phyloP scores from a whole-genome alignment of 2,329 filamentous ascomycete genomes.

The Dactylellina drechsleri region DNA sequence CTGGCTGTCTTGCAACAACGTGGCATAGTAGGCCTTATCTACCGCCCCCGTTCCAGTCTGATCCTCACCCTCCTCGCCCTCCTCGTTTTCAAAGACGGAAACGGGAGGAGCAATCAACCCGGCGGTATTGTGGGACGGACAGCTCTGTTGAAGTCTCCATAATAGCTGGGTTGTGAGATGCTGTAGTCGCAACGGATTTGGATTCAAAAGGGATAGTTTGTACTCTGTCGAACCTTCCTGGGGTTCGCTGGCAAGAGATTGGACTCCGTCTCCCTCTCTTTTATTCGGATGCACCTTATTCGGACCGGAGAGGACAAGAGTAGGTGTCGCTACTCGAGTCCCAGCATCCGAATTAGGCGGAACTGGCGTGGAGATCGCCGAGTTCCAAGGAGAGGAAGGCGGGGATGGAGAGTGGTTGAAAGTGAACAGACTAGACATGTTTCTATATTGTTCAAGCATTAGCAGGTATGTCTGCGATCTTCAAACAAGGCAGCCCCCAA shows the following conservation, averaged over 20 bases:
- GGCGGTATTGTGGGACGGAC: conserved; percentile 75
- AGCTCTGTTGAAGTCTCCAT: conserved; percentile 95
- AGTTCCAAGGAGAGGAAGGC: conserved; percentile 87
- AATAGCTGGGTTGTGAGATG: conserved; percentile 93
- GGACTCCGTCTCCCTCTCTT: conserved; percentile 71
- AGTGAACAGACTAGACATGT: conserved; percentile 94
- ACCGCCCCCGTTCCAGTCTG: conserved; percentile 66
- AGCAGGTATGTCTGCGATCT: neutral
- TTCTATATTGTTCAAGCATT: conserved; percentile 14
- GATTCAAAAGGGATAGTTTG: conserved; percentile 79
- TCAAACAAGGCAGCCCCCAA: neutral
- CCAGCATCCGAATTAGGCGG: conserved; percentile 55
- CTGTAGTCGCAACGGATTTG: conserved; percentile 71
- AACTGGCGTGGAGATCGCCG: conserved; percentile 66
- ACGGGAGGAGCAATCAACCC: conserved; percentile 65
- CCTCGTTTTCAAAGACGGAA: conserved; percentile 61
- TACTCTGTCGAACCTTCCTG: conserved; percentile 96
- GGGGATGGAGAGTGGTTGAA: conserved; percentile 87
- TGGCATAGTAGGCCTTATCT: conserved; percentile 64
- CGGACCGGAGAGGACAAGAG: conserved; percentile 55
- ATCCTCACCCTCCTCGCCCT: conserved; percentile 64
- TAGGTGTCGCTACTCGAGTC: conserved; percentile 61
- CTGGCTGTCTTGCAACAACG: conserved; percentile 89
- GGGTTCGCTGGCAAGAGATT: conserved; percentile 85
- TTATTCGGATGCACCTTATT: conserved; percentile 58